A percentile compares a stretch with the other conserved stretches of the same genome.
phyloP scores from a whole-genome alignment of 2,329 filamentous ascomycete genomes.

The Metarhizium album region DNA sequence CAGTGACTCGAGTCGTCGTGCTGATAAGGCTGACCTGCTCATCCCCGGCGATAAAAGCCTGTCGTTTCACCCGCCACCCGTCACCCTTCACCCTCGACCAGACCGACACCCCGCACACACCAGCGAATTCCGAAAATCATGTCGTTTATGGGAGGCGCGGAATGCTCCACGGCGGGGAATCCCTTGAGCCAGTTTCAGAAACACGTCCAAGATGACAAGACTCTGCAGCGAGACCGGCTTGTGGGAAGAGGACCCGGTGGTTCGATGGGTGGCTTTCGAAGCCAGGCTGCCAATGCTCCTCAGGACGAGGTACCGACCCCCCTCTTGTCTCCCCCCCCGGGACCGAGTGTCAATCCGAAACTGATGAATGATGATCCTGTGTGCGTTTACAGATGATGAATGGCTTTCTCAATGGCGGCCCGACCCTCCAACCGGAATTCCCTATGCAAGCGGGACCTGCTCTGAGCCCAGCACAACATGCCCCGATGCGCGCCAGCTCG shows the following conservation, averaged over 20 bases:
- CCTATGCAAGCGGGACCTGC: slow-evolving; percentile 37
- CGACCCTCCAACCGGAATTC: slow-evolving; percentile 44
- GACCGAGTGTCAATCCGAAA: background rate
- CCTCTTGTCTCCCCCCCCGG: background rate
- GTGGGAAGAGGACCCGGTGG: slow-evolving; percentile 63
- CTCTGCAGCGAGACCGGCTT: slow-evolving; percentile 80
- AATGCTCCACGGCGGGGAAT: slow-evolving; percentile 94
- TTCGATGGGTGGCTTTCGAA: slow-evolving; percentile 68
- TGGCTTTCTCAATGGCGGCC: slow-evolving; percentile 76
- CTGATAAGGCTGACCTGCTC: background rate
- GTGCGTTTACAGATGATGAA: slow-evolving; percentile 69
- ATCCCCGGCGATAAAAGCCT: background rate
- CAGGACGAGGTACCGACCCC: slow-evolving; percentile 57
- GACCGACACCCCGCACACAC: background rate
- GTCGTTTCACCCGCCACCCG: background rate
- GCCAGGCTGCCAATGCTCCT: slow-evolving; percentile 52
- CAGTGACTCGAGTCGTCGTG: background rate
- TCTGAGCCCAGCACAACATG: slow-evolving; percentile 38
- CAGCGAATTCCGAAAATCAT: slow-evolving; percentile 36
- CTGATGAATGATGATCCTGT: background rate
- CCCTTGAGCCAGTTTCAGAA: slow-evolving; percentile 96
- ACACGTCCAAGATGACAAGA: slow-evolving; percentile 93
- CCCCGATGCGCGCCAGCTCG: slow-evolving; percentile 42
- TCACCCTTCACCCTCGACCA: background rate
- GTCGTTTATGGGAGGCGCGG: slow-evolving; percentile 91